Conservation (phyloP, 2,329 filamentous ascomycete species). For the Fusarium camptoceras region DNA sequence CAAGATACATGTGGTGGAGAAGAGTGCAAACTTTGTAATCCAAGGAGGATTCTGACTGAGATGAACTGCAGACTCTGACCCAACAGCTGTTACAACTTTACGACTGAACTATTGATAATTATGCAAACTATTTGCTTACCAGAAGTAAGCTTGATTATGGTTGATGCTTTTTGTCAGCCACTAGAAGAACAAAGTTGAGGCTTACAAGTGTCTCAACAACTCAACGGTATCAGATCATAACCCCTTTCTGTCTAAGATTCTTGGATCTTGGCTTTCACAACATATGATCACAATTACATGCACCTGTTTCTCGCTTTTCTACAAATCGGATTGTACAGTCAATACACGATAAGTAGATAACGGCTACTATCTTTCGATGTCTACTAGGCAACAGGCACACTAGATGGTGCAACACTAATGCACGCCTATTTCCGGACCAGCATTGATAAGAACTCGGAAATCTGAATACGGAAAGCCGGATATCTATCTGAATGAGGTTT, state of each 20-base stretch:
- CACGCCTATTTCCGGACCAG: slow-evolving; percentile 2
- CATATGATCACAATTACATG: neutral
- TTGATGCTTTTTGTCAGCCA: neutral
- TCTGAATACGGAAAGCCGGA: neutral
- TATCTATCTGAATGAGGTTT: neutral
- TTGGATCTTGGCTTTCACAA: neutral
- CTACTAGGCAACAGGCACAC: neutral
- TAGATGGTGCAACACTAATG: slow-evolving; percentile 9
- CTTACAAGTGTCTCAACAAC: neutral
- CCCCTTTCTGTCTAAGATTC: neutral
- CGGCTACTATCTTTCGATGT: neutral
- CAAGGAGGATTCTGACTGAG: slow-evolving; percentile 3
- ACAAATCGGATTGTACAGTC: slow-evolving; percentile 3
- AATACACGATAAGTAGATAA: neutral
- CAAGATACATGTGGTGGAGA: slow-evolving; percentile 23
- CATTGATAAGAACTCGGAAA: slow-evolving; percentile 1
- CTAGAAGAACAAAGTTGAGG: neutral
- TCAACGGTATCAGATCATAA: neutral
- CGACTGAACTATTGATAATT: neutral
- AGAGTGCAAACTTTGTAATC: slow-evolving; percentile 11
- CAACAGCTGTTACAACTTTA: slow-evolving; percentile 12
- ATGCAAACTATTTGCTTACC: neutral
- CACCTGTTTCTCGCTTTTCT: neutral
- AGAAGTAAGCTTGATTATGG: too few species aligned
- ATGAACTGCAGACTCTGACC: neutral